A percentile compares a stretch with the other conserved stretches of the same genome.
These are phyloP conservation scores for Tetrapyrgos nigripes DNA, from an alignment of 1,284 basidiomycete species.

Conservation along the genomic window DNA sequence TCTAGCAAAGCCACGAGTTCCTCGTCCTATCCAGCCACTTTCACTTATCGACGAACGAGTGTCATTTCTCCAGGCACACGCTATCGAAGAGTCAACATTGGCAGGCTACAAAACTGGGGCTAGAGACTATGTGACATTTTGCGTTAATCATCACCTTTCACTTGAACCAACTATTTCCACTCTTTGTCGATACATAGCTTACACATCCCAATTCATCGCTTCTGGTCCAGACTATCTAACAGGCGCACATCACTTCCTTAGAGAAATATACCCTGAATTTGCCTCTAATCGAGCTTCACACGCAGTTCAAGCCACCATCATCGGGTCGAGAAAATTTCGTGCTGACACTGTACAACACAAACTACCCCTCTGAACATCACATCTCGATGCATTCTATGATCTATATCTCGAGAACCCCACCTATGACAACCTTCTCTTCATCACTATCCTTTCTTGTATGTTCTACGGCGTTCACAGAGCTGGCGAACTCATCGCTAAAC, in stretches of 20 bases:
- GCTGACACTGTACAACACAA: constrained; percentile 22
- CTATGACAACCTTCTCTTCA: constrained; percentile 32
- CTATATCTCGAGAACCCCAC: neutral
- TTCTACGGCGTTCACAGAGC: too few species aligned
- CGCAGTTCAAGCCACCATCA: too few species aligned
- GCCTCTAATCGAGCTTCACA: too few species aligned
- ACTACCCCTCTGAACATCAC: constrained; percentile 22
- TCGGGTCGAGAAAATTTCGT: constrained; percentile 18
- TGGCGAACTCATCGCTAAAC: too few species aligned
- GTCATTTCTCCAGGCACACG: constrained; percentile 19
- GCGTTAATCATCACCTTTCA: constrained; percentile 18
- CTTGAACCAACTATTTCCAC: constrained; percentile 28
- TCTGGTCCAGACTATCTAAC: too few species aligned
- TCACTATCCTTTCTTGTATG: constrained; percentile 27
- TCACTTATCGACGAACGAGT: constrained; percentile 13
- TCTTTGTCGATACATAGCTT: constrained; percentile 23
- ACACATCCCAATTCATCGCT: too few species aligned
- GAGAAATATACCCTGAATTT: too few species aligned
- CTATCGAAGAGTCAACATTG: constrained; percentile 29
- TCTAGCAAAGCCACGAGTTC: neutral
- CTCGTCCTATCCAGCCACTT: too few species aligned
- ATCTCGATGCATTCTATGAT: constrained; percentile 23
- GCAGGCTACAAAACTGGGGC: too few species aligned
- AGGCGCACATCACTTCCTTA: too few species aligned
- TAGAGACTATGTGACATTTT: constrained; percentile 31